Percentiles rank a stretch among this genome's conserved stretches.
These are phyloP conservation scores for Nitzschia putrida DNA, from an alignment of 108 stramenopile genomes.

Conservation along the genomic window DNA sequence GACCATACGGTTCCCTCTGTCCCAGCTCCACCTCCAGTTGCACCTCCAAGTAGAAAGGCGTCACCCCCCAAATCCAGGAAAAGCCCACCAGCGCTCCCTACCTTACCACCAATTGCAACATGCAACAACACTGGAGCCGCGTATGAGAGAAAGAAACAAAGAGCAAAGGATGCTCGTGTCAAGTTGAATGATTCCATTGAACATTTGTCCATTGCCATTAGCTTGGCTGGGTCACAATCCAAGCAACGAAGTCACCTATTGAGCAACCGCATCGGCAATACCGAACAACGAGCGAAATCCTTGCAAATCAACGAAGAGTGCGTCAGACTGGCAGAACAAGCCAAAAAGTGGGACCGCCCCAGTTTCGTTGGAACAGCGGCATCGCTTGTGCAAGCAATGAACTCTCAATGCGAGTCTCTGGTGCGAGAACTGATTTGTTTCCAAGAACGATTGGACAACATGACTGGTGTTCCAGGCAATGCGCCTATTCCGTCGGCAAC, in stretches of 20 bases:
- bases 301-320: slow-evolving; percentile 51
- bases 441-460: slow-evolving; percentile 29
- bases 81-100: background rate
- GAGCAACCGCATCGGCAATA: slow-evolving; percentile 16
- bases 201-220: slow-evolving; percentile 66
- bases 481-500: background rate
- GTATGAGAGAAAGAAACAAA: slow-evolving; percentile 86
- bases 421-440: slow-evolving; percentile 64
- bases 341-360: slow-evolving; percentile 87
- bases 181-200: slow-evolving; percentile 85
- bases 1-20: slow-evolving; percentile 71
- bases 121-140: slow-evolving; percentile 42
- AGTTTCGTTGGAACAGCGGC: slow-evolving; percentile 82
- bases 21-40: slow-evolving; percentile 53
- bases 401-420: slow-evolving; percentile 79
- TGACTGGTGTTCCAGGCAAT: slow-evolving; percentile 3
- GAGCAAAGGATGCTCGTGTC: slow-evolving; percentile 83
- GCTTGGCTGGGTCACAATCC: slow-evolving; percentile 73
- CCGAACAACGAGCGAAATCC: slow-evolving; percentile 20
- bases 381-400: slow-evolving; percentile 63
- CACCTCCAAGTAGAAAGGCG: background rate
- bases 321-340: slow-evolving; percentile 54
- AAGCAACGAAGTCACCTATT: slow-evolving; percentile 52
- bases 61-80: background rate
- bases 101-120: background rate